Base-by-base conservation (phyloP, 805 yeast genomes). In the Starmerella sirachaensis region DNA sequence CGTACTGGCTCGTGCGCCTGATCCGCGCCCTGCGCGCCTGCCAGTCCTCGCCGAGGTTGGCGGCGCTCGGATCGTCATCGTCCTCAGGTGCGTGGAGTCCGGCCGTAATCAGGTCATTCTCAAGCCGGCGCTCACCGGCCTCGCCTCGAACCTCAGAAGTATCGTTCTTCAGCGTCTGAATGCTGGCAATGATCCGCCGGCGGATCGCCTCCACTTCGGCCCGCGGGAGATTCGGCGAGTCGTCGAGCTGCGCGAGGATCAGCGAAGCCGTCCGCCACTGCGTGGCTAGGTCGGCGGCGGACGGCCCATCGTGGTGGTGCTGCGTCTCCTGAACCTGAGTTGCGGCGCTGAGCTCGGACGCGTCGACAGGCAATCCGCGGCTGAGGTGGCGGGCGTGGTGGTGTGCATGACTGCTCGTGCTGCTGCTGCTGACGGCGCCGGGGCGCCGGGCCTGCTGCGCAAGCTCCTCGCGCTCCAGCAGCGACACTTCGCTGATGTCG, bases 191-290 rank as follows among this genome's bases (percentile, higher is more conserved):
- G 54, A 81, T 70, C 56, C 76, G 64, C 33, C 77, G 65, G 65
- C 88, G 64, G 61, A 84, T 79, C 13, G 72, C 69, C 12, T 69
- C 68, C 3, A 76, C 68, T 53, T 81, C 85, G 31, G 69, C 74
- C 22, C 68, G 63, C 3, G 83, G 49, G 13, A 62, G 53, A 38
- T 52, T 54, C 18, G 55, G 38, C 29, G 67, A 66, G 12, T 75
- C 71, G 42, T 91, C 96, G 21, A 91, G 61, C 57, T 91, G 98
- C 8, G 85, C 75, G 19, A 91, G 63, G 94, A 91, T 91, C 4
- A 91, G 81, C 1, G 96, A 82, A 0, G 98, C 96, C 19, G 93
- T 86, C 49, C 96, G 70, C 88, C 91, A 83, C 57, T 91, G 97
- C 7, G 83, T 78, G 0, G 95, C 93, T 24, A 84, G 58, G 43